These are phyloP conservation scores for Phytophthora sp. DNA, from an alignment of 352 stramenopile species.

Conservation along the genomic window DNA sequence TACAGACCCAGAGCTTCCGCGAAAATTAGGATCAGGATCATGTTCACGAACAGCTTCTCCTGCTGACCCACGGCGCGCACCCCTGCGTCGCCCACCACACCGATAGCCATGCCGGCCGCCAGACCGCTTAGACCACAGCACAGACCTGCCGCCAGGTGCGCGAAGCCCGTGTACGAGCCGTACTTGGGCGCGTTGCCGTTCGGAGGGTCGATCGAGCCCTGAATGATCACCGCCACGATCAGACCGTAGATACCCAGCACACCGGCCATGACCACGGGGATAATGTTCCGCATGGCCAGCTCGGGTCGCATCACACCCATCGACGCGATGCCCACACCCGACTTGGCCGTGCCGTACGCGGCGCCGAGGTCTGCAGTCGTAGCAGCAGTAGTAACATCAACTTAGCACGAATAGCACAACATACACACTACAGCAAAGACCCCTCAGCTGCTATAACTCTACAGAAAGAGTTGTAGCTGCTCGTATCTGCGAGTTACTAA, in stretches of 20 bases:
- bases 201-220: conserved; percentile 89
- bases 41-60: conserved; percentile 98
- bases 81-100: conserved; percentile 96
- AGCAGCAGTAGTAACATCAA: conserved; percentile 11
- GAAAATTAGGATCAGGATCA: conserved; percentile 99
- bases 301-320: conserved; percentile 97
- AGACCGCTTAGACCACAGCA: conserved; percentile 94
- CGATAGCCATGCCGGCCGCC: conserved; percentile 95
- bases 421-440: background rate
- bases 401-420: background rate
- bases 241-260: conserved; percentile 97
- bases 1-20: conserved; percentile 97
- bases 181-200: conserved; percentile 80
- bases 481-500: background rate
- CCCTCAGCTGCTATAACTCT: background rate
- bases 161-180: conserved; percentile 95
- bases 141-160: conserved; percentile 93
- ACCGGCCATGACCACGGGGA: conserved; percentile 99
- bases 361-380: conserved; percentile 90
- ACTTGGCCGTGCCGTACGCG: conserved; percentile 97
- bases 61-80: conserved; percentile 97
- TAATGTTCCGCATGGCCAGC: conserved; percentile 98
- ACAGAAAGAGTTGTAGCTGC: too few relatives aligned
- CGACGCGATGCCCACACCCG: conserved; percentile 96
- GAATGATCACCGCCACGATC: conserved; percentile 95